Evolutionary conservation across 768 basidiomycete species (phyloP).

Genomic region (Calocybe cyanea): DNA sequence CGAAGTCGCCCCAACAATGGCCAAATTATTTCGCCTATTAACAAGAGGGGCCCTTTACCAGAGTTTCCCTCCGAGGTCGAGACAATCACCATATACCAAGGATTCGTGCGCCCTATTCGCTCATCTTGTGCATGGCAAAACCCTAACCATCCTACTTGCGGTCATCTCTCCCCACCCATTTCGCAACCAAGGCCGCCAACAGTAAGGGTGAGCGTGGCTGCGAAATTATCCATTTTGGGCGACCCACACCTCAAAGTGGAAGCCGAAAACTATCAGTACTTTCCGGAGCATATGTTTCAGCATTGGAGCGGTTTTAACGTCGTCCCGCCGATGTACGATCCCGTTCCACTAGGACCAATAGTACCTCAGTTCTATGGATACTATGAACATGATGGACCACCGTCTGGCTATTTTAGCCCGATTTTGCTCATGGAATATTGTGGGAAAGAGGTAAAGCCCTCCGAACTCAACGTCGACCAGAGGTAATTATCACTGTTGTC

Average conservation of each 20-base stretch:
- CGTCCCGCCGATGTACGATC: constrained; percentile 35
- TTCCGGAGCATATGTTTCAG: constrained; percentile 43
- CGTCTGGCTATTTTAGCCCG: constrained; percentile 30
- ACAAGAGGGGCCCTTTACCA: neutral
- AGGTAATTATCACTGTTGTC: constrained; percentile 16
- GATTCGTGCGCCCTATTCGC: constrained; percentile 14
- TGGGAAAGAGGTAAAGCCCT: constrained; percentile 25
- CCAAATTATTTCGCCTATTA: constrained; percentile 1
- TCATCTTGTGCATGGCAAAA: constrained; percentile 29
- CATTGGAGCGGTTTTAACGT: constrained; percentile 50
- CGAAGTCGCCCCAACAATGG: constrained; percentile 3
- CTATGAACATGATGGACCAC: constrained; percentile 25
- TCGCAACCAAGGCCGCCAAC: constrained; percentile 31
- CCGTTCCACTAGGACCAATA: constrained; percentile 45
- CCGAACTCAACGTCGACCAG: constrained; percentile 32
- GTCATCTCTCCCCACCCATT: constrained; percentile 18
- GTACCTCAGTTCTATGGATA: constrained; percentile 67
- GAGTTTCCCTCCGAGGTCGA: neutral
- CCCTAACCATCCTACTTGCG: constrained; percentile 26
- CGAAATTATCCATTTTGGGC: constrained; percentile 37
- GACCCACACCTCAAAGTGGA: constrained; percentile 37
- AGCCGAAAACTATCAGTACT: constrained; percentile 39
- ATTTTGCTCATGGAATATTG: constrained; percentile 43
- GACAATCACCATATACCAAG: constrained; percentile 3
- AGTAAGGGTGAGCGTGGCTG: constrained; percentile 36